phyloP scores from a whole-genome alignment of 2,329 filamentous ascomycete species.

The Hypoxylon sp. region DNA sequence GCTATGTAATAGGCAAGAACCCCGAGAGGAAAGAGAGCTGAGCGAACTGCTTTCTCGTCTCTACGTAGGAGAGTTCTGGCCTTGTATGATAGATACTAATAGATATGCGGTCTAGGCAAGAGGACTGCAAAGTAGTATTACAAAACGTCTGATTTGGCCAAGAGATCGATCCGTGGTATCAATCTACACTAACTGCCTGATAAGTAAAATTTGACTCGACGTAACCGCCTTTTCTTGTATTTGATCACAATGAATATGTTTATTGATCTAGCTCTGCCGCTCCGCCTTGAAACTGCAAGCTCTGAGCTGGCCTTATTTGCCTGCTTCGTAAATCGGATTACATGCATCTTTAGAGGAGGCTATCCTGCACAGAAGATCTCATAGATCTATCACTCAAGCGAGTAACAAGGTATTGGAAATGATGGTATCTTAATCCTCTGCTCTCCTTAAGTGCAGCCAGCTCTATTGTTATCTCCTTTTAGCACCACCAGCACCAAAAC shows the following conservation, averaged over 20 bases:
- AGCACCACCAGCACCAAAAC: slow-evolving; percentile 1
- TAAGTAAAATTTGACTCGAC: background rate
- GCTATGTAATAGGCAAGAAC: slow-evolving; percentile 23
- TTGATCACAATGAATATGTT: background rate
- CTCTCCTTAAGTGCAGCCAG: background rate
- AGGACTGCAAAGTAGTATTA: slow-evolving; percentile 15
- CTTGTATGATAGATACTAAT: slow-evolving; percentile 39
- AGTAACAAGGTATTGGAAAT: background rate
- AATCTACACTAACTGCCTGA: background rate
- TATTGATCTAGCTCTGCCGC: background rate
- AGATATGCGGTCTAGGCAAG: slow-evolving; percentile 29
- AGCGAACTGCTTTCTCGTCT: slow-evolving; percentile 7
- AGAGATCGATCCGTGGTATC: background rate
- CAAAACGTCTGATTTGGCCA: slow-evolving; percentile 3
- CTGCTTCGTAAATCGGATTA: background rate
- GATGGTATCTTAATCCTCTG: slow-evolving; percentile 20
- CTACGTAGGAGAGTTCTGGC: background rate
- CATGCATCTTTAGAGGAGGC: background rate
- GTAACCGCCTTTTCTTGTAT: background rate
- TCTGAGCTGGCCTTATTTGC: background rate
- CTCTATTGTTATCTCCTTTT: background rate
- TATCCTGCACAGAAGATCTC: no score
- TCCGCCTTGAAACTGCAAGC: background rate
- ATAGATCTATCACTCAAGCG: no score
- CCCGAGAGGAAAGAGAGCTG: slow-evolving; percentile 9